Base-by-base conservation (phyloP, 2,329 filamentous ascomycete genomes). In the Xylaria sp. region DNA sequence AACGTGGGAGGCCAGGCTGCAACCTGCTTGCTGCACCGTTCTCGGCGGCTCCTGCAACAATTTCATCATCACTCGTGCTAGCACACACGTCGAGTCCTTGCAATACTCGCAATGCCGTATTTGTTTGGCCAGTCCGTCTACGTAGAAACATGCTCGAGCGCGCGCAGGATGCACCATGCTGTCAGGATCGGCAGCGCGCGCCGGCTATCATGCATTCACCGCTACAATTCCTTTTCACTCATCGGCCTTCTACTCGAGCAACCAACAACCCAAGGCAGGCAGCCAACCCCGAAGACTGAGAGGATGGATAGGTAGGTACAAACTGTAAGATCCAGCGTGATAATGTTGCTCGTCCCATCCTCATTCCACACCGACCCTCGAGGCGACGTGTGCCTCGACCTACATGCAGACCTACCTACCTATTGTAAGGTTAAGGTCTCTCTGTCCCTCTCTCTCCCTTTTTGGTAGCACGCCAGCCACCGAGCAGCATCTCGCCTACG, bases 401-500 rank as follows among this genome's bases (percentile, higher is more conserved):
- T n/a, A n/a, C n/a, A n/a, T n/a, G n/a, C n/a, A n/a, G n/a, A n/a
- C n/a, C n/a, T n/a, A n/a, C n/a, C n/a, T n/a, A n/a, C n/a, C n/a
- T n/a, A n/a, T n/a, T n/a, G n/a, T n/a, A n/a, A n/a, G n/a, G n/a
- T n/a, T 3, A 34, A 34, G 16, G 29, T 34, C 29, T 34, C 29
- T n/a, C n/a, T n/a, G n/a, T n/a, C n/a, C n/a, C n/a, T n/a, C n/a
- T n/a, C n/a, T n/a, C n/a, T n/a, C n/a, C n/a, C n/a, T n/a, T n/a
- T n/a, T n/a, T n/a, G 24, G 29, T 48, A 49, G 34, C 29, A 52
- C 39, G 48, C 41, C 45, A 48, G 45, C 44, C 21, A 34, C 29
- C 29, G 29, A 52, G 21, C 54, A 47, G 44, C 24, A 29, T 52
- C 43, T 60, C 50, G 40, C 47, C 50, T 58, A 60, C 58, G 56